Evolutionary conservation across 306 rosid species (phyloP).

Genomic region (Lupinus albus): DNA sequence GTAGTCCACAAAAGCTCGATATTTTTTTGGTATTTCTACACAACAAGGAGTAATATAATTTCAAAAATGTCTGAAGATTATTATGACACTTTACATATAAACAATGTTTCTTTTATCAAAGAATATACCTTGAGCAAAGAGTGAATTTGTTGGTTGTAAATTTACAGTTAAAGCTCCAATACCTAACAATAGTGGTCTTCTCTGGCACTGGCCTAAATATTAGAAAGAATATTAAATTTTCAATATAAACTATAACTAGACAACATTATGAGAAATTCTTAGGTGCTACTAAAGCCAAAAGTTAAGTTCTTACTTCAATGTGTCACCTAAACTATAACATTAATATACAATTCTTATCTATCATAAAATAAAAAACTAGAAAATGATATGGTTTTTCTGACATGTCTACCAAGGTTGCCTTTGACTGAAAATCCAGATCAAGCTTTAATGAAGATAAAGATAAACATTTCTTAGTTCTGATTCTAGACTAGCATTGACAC

Average conservation of each 20-base stretch:
- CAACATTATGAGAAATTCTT: neutral
- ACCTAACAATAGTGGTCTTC: constrained; percentile 76
- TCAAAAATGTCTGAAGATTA: constrained; percentile 7
- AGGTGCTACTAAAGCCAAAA: too few species aligned
- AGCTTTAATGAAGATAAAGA: neutral
- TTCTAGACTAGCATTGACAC: neutral
- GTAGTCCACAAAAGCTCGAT: constrained; percentile 73
- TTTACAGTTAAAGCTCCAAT: constrained; percentile 69
- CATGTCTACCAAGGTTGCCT: neutral
- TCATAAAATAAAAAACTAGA: neutral
- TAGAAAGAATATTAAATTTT: constrained; percentile 12
- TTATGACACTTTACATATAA: neutral
- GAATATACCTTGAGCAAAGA: constrained; percentile 78
- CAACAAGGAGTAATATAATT: constrained; percentile 13
- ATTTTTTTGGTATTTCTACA: constrained; percentile 69
- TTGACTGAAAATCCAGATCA: constrained; percentile 1
- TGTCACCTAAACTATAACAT: too few species aligned
- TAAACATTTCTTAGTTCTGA: neutral
- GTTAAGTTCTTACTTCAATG: too few species aligned
- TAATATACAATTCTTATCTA: constrained; percentile 5
- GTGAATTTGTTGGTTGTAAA: constrained; percentile 53
- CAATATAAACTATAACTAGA: neutral
- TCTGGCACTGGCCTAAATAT: constrained; percentile 61
- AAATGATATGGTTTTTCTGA: neutral
- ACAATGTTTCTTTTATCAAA: neutral